phyloP scores from a whole-genome alignment of 495 filamentous ascomycete species.

The Penicillium parvum region DNA sequence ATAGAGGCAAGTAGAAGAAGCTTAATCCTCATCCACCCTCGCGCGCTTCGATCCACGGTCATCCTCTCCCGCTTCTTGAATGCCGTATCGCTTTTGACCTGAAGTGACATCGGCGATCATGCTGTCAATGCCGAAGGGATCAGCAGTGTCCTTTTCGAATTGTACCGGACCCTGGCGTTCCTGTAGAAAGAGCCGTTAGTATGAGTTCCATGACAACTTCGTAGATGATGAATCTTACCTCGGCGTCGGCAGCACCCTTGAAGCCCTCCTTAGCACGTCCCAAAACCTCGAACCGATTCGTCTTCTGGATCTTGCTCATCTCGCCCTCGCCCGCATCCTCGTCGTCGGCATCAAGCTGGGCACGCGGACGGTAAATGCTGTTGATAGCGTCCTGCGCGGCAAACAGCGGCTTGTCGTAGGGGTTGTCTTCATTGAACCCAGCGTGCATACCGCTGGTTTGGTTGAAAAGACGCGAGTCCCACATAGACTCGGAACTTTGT shows the following conservation, averaged over 20 bases:
- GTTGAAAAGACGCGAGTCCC: constrained; percentile 93
- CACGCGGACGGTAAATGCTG: constrained; percentile 85
- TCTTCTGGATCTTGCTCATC: constrained; percentile 81
- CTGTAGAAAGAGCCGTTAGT: constrained; percentile 38
- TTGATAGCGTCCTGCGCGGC: constrained; percentile 93
- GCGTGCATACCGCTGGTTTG: constrained; percentile 81
- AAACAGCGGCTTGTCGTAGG: constrained; percentile 96
- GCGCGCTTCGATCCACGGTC: constrained; percentile 68
- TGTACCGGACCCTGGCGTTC: constrained; percentile 88
- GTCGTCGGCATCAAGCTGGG: constrained; percentile 63
- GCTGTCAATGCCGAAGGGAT: constrained; percentile 90
- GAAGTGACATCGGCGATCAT: constrained; percentile 78
- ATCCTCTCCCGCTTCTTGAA: constrained; percentile 64
- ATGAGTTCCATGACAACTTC: constrained; percentile 1
- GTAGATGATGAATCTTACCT: constrained; percentile 51
- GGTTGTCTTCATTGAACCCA: constrained; percentile 97
- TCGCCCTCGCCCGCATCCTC: constrained; percentile 79
- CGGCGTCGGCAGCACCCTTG: constrained; percentile 81
- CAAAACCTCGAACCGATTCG: constrained; percentile 77
- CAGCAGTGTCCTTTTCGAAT: constrained; percentile 87
- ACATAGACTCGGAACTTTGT: constrained; percentile 85
- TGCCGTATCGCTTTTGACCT: constrained; percentile 75
- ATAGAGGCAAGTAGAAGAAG: constrained; percentile 3
- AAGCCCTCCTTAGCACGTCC: constrained; percentile 84
- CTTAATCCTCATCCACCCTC: constrained; percentile 69